A percentile compares a stretch with the other conserved stretches of the same genome.
These are phyloP conservation scores for Metarhizium humberi DNA, from an alignment of 2,329 filamentous ascomycete species.

Conservation along the genomic window DNA sequence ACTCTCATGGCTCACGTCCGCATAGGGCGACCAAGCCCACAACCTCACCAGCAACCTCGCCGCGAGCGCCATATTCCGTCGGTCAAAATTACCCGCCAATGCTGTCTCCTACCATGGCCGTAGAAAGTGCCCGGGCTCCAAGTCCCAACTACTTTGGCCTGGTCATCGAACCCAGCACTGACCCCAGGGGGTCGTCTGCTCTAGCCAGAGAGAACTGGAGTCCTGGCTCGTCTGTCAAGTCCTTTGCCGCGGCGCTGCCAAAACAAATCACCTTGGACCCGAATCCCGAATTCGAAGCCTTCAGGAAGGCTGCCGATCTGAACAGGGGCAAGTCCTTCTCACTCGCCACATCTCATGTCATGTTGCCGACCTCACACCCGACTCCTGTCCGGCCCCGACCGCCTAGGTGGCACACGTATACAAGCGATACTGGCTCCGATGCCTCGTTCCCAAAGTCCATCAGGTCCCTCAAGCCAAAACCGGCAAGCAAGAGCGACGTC, in stretches of 20 bases:
- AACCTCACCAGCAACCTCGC: conserved; percentile 45
- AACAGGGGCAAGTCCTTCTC: conserved; percentile 39
- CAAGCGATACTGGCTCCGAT: conserved; percentile 32
- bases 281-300: conserved; percentile 76
- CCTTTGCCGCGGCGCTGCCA: conserved; percentile 59
- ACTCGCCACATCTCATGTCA: conserved; percentile 37
- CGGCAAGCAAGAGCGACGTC: conserved; percentile 29
- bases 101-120: conserved; percentile 30
- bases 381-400: conserved; percentile 31
- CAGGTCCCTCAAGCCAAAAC: conserved; percentile 12
- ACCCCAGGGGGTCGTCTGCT: conserved; percentile 53
- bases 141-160: conserved; percentile 88
- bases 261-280: conserved; percentile 62
- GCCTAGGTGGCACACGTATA: conserved; percentile 39
- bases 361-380: conserved; percentile 21
- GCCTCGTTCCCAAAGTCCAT: conserved; percentile 16
- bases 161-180: conserved; percentile 49
- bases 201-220: conserved; percentile 67
- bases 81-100: conserved; percentile 46
- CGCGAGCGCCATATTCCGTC: conserved; percentile 41
- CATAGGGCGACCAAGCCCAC: conserved; percentile 29
- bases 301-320: conserved; percentile 62
- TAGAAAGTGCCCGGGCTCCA: conserved; percentile 33
- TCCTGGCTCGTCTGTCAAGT: conserved; percentile 59
- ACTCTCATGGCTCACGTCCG: conserved; percentile 33